Base-by-base conservation (phyloP, 1,139 yeast genomes). In the Diutina pseudorugosa region DNA sequence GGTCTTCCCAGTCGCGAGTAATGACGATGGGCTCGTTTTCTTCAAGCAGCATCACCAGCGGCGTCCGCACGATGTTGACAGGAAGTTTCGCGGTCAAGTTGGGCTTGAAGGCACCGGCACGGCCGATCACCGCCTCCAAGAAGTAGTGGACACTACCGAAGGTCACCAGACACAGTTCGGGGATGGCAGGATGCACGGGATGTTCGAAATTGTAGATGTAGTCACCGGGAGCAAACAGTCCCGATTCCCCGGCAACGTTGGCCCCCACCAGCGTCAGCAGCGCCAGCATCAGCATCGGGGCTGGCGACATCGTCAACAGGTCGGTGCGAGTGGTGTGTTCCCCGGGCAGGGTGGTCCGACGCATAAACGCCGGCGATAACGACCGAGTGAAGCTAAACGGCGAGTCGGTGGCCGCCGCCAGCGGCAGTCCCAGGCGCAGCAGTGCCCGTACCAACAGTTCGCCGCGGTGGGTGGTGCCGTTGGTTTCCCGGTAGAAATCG, bases 21-120 rank as follows among this genome's bases (percentile, higher is more conserved):
- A 93, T 90, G 5, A 90, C 88, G 53, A 93, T 93, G 0, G 98
- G 98, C 64, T 93, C 98, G 56, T 86, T 83, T 61, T 88, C 91
- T 64, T 93, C 98, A 45, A 85, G 76, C 52, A 89, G 86, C 48
- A 78, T 79, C 55, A 85, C 91, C 0, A 89, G 76, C 8, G 91
- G 93, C 0, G 90, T 77, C 57, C 98, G 73, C 6, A 93, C 79
- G 25, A 93, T 71, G 4, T 72, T 73, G 1, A 93, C 76, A 1
- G 88, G 87, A 50, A 79, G 66, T 55, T 74, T 72, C 0, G 91
- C 95, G 2, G 70, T 61, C 41, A 93, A 67, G 60, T 85, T 86
- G 47, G 89, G 73, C 64, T 89, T 88, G 71, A 93, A 93, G 1
- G 97, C 80, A 7, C 98, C 98, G 33, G 78, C 72, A 53, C 98